Base-by-base conservation (phyloP, 805 yeast species). In the Peterozyma xylosa region DNA sequence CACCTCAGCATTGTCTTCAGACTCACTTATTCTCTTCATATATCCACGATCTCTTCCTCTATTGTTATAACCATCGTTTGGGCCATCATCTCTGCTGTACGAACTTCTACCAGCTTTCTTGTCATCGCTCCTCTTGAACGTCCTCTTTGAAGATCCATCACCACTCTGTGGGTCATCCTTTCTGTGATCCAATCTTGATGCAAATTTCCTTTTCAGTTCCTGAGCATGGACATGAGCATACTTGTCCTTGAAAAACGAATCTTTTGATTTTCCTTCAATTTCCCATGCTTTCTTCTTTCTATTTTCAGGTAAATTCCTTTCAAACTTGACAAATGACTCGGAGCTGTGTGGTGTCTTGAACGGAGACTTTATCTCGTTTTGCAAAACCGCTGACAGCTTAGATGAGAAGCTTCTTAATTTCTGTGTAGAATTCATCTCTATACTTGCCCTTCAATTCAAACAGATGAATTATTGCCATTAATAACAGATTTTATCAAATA, bases 161-260 rank as follows among this genome's bases (percentile, higher is more conserved):
- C 27, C 27, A 21, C 7, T 21, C 27, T 4, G 27, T 7, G 7
- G 7, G 27, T 21, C 27, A 21, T 21, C 27, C 7, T 21, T 21
- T 21, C 27, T 21, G 27, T 21, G 27, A 7, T 21, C 27, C 27
- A 21, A 21, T 7, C 27, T 21, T 7, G 27, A 21, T 21, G 27
- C 7, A 7, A 21, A 7, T 50, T 48, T 44, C 38, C 48, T 49
- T 49, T 63, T 62, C 27, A 21, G 27, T 47, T 71, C 70, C 43
- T 58, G 62, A 1, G 84, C 83, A 54, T 82, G 88, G 14, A 80
- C 74, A 60, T 80, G 84, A 1, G 85, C 84, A 56, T 71, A 82
- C 53, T 78, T 80, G 42, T 71, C 67, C 38, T 67, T 69, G 63
- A 83, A 84, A 67, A 72, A 84, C 3, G 69, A 60, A 30, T 78